Evolutionary conservation across 2,329 filamentous ascomycete species (phyloP), one percentile per base, ranked within the genome.

Genomic region (Bipolaris cookei): DNA sequence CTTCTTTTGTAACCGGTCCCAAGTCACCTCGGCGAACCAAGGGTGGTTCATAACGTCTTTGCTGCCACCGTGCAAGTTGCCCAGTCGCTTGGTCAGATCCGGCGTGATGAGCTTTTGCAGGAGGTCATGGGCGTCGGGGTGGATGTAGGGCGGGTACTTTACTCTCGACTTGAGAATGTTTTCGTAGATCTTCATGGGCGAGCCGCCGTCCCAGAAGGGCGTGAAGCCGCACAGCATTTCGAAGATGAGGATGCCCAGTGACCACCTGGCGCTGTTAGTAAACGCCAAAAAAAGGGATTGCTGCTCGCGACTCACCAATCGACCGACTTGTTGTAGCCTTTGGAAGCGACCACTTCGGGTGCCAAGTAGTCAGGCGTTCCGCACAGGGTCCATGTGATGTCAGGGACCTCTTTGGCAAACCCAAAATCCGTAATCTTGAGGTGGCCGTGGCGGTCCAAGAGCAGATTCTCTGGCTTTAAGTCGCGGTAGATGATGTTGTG

Each of bases 161-260:
- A 99, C 91, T 69, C 90, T 89, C 58, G 94, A 95, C 73, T 92
- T 93, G 63, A 99, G 86, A 71, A 99, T 99, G 77, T 99, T 99
- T 81, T 99, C 95, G 80, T 99, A 99, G 72, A 99, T 99, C 80
- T 97, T 97, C 87, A 99, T 96, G 2, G 95, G 94, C 42, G 92
- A 97, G 53, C 94, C 95, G 69, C 91, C 91, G 77, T 99, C 95
- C 94, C 95, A 99, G 82, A 99, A 99, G 4, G 95, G 95, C 4
- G 95, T 99, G 79, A 97, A 99, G 25, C 95, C 95, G 75, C 95
- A 98, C 35, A 99, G 86, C 95, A 99, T 99, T 83, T 99, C 95
- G 77, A 97, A 99, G 77, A 99, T 98, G 68, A 99, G 82, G 74
- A 99, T 98, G 43, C 95, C 95, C 56, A 99, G 84, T 51, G 94